A percentile compares a stretch with the other conserved stretches of the same genome.
Evolutionary conservation across 2,329 filamentous ascomycete species (phyloP).

Genomic region (Alternaria sp.): DNA sequence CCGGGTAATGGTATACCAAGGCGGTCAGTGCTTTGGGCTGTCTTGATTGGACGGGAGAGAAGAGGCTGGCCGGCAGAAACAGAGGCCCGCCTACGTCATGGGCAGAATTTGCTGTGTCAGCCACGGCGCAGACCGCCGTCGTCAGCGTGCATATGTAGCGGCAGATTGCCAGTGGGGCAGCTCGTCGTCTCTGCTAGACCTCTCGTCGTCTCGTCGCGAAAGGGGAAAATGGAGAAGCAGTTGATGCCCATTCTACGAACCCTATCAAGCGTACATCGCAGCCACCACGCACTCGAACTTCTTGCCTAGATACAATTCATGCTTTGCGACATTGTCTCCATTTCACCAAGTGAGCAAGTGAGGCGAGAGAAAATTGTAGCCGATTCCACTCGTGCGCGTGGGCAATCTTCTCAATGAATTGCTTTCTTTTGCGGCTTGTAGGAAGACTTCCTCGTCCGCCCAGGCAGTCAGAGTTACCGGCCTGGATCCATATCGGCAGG

Average conservation of each 20-base stretch:
- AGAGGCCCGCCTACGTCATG: constrained; percentile 10
- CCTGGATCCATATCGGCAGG: constrained; percentile 28
- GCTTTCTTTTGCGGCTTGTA: constrained; percentile 29
- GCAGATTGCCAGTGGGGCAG: constrained; percentile 3
- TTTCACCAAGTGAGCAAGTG: constrained; percentile 24
- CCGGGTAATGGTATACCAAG: constrained; percentile 2
- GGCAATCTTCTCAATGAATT: constrained; percentile 36
- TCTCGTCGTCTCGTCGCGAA: background rate
- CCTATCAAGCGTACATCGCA: background rate
- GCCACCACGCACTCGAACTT: constrained; percentile 35
- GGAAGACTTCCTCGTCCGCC: constrained; percentile 19
- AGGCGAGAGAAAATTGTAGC: constrained; percentile 33
- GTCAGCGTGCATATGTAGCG: constrained; percentile 14
- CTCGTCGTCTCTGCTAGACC: background rate
- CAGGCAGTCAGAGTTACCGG: constrained; percentile 31
- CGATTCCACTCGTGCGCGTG: constrained; percentile 39
- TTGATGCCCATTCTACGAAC: background rate
- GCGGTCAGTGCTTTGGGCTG: background rate
- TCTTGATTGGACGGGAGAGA: constrained; percentile 10
- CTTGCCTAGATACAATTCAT: constrained; percentile 18
- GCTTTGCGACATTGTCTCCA: constrained; percentile 29
- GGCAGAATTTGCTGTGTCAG: constrained; percentile 15
- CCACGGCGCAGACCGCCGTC: constrained; percentile 2
- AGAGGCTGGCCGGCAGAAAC: constrained; percentile 7
- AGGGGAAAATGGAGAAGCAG: background rate